Percentiles rank a stretch among this genome's conserved stretches.
These are phyloP conservation scores for Globisporangium emineosum DNA, from an alignment of 352 stramenopile genomes.

Conservation along the genomic window DNA sequence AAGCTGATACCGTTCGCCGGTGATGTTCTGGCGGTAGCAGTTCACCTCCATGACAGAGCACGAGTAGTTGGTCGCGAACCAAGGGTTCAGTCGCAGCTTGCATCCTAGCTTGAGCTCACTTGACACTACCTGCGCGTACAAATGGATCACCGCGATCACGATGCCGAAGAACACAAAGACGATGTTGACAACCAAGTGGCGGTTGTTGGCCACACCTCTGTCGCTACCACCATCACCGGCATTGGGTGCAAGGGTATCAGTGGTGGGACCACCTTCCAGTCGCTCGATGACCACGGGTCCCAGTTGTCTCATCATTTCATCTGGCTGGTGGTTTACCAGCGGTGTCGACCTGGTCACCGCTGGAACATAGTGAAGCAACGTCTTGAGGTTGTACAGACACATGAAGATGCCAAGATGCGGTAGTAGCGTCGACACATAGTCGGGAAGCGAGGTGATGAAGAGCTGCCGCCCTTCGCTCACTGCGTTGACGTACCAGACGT, in stretches of 20 bases:
- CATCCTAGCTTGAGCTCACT: not conserved
- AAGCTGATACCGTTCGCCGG: not conserved
- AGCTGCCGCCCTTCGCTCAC: conserved; percentile 1
- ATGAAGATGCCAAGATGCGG: not conserved
- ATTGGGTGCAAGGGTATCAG: not conserved
- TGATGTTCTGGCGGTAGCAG: conserved; percentile 6
- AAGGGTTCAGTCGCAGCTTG: conserved; percentile 1
- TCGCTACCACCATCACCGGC: no score
- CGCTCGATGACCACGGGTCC: not conserved
- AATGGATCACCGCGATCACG: not conserved
- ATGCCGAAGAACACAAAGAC: not conserved
- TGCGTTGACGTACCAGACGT: conserved; percentile 11
- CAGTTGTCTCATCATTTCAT: not conserved
- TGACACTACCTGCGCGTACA: not conserved
- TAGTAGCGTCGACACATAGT: conserved; percentile 46
- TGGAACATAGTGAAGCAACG: not conserved
- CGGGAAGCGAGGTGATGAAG: conserved; percentile 36
- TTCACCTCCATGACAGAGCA: conserved; percentile 18
- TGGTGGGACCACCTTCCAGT: no score
- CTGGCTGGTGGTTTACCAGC: not conserved
- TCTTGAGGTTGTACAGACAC: conserved; percentile 2
- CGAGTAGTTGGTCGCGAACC: conserved; percentile 11
- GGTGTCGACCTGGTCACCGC: not conserved
- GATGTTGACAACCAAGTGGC: not conserved
- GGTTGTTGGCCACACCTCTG: not conserved